Conservation (phyloP, 2,329 filamentous ascomycete genomes). For the Neofusicoccum kwambonambiense region DNA sequence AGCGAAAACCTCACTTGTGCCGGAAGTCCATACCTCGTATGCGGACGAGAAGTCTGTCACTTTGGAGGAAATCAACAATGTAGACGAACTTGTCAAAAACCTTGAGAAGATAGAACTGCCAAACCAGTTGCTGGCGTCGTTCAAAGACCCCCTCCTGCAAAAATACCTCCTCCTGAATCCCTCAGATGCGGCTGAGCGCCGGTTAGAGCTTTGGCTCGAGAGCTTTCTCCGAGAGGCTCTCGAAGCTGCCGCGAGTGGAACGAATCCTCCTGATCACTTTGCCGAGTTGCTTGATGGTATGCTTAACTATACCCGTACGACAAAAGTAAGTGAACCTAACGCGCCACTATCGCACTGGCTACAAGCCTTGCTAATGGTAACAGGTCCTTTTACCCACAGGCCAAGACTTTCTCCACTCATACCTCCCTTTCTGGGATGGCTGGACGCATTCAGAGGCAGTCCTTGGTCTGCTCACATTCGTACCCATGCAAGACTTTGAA, state of each 20-base stretch:
- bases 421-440: constrained; percentile 39
- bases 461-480: constrained; percentile 53
- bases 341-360: constrained; percentile 16
- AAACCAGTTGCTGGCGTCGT: constrained; percentile 74
- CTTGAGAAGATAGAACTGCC: constrained; percentile 78
- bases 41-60: constrained; percentile 49
- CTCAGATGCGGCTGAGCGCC: constrained; percentile 26
- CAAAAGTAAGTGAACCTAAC: constrained; percentile 29
- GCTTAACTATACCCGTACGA: constrained; percentile 32
- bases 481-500: constrained; percentile 52
- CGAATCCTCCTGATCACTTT: constrained; percentile 25
- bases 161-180: constrained; percentile 64
- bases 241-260: constrained; percentile 18
- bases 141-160: constrained; percentile 74
- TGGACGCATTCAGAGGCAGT: constrained; percentile 39
- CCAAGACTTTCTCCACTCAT: constrained; percentile 33
- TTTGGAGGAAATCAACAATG: constrained; percentile 75
- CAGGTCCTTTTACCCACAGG: constrained; percentile 34
- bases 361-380: background rate
- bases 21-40: constrained; percentile 71
- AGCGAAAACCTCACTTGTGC: constrained; percentile 53
- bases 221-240: constrained; percentile 11
- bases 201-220: constrained; percentile 37
- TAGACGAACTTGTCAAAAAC: constrained; percentile 66
- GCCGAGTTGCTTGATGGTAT: constrained; percentile 34